Evolutionary conservation across 305 asterid genomes (phyloP).

Genomic region (Fraxinus albicans): DNA sequence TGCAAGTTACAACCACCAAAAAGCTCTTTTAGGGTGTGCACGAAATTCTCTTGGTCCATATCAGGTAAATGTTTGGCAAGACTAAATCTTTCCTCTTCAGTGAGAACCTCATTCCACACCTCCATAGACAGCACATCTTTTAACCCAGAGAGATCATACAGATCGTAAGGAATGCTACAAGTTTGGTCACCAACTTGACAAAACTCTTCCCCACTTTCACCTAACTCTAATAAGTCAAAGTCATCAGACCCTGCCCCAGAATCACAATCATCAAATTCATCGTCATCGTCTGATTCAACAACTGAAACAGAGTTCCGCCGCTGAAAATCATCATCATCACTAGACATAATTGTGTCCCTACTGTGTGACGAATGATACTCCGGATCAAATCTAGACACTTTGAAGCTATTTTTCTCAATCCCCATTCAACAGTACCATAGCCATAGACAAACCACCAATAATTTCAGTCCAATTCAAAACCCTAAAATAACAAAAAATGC

Average conservation of each 20-base stretch:
- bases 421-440: conserved; percentile 69
- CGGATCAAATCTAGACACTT: conserved; percentile 64
- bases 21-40: conserved; percentile 72
- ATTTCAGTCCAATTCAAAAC: conserved; percentile 37
- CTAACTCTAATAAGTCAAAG: conserved; percentile 82
- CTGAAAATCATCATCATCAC: conserved; percentile 76
- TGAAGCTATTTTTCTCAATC: conserved; percentile 84
- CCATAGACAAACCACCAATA: conserved; percentile 28
- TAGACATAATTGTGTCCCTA: conserved; percentile 65
- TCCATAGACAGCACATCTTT: conserved; percentile 78
- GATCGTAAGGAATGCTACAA: conserved; percentile 82
- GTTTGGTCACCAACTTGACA: conserved; percentile 92
- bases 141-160: conserved; percentile 82
- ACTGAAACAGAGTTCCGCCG: conserved; percentile 45
- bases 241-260: conserved; percentile 99
- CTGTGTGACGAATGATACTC: conserved; percentile 65
- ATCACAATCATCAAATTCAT: conserved; percentile 90
- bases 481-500: conserved; percentile 37
- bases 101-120: conserved; percentile 87
- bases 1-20: conserved; percentile 73
- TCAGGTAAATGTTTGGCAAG: conserved; percentile 89
- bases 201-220: conserved; percentile 88
- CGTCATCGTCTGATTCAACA: conserved; percentile 79
- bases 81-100: conserved; percentile 78
- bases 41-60: conserved; percentile 87